Percentiles rank a stretch among this genome's conserved stretches.
Evolutionary conservation across 768 basidiomycete genomes (phyloP).

Genomic region (Nidularia sp.): DNA sequence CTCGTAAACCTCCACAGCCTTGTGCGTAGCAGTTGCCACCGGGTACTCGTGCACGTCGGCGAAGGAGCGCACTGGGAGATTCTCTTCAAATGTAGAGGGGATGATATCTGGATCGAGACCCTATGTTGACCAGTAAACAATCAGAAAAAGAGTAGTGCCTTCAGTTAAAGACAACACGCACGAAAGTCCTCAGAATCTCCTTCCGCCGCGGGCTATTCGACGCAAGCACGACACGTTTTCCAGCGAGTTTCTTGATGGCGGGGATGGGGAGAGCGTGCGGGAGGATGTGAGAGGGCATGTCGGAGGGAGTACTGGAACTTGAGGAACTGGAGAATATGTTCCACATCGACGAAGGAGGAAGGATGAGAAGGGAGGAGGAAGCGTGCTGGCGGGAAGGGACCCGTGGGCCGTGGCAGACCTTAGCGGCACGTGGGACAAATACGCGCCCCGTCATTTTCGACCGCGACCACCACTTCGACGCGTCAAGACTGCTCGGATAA

Average conservation of each 20-base stretch:
- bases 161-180: conserved; percentile 32
- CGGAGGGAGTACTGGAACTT: not conserved
- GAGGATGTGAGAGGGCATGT: conserved; percentile 46
- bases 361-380: not conserved
- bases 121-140: not conserved
- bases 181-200: conserved; percentile 77
- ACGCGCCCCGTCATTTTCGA: not conserved
- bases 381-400: not conserved
- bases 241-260: conserved; percentile 59
- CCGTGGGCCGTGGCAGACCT: not conserved
- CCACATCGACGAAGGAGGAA: not conserved
- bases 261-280: conserved; percentile 62
- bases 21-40: conserved; percentile 32
- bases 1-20: conserved; percentile 33
- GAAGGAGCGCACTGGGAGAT: conserved; percentile 65
- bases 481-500: too few species aligned
- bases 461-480: not conserved
- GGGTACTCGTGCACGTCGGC: conserved; percentile 46
- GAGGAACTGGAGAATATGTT: not conserved
- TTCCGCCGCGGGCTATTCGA: conserved; percentile 83
- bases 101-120: not conserved
- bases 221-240: conserved; percentile 80
- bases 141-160: conserved; percentile 1
- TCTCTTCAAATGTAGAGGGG: conserved; percentile 61
- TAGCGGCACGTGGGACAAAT: not conserved